Base-by-base conservation (phyloP, 2,329 filamentous ascomycete genomes). In the Cladophialophora carrionii region DNA sequence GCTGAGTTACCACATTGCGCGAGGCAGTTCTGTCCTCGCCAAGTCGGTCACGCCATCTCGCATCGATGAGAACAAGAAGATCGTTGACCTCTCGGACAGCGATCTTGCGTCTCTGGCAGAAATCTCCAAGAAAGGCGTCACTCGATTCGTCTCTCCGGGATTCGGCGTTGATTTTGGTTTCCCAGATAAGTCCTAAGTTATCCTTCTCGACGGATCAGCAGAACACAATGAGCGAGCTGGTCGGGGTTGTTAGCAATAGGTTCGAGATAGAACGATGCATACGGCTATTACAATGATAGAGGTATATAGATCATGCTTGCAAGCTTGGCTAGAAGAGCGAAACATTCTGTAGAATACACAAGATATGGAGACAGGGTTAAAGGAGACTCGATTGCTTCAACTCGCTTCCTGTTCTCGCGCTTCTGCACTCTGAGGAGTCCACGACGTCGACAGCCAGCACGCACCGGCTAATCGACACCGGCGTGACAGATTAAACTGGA, bases 1-100 rank as follows among this genome's bases (percentile, higher is more conserved):
- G 59, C 70, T 81, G 66, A 80, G 78, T 69, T 81, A 79, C 75
- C 78, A 80, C 69, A 72, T 72, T 31, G 70, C 69, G 12, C 37
- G 69, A 63, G 69, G 70, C 43, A 67, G 61, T 10, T 63, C 66
- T 3, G 68, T 67, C 8, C 63, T 72, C 14, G 62, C 78, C 66
- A 80, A 80, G 72, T 79, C 77, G 22, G 74, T 80, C 61, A 79
- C 77, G 9, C 73, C 77, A 20, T 76, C 77, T 37, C 76, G 78
- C 51, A 80, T 80, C 53, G 73, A 73, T 54, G 76, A 77, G 67
- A 80, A 80, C 73, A 78, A 79, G 73, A 74, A 78, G 70, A 77
- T 79, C 68, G 68, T 80, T 32, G 73, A 78, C 62, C 76, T 80
- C 41, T 74, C 75, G 0, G 48, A 72, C 12, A 75, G 76, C 54